Evolutionary conservation across 2,329 filamentous ascomycete genomes (phyloP), one percentile per base, ranked within the genome.

Genomic region (Fusarium goolgardi): DNA sequence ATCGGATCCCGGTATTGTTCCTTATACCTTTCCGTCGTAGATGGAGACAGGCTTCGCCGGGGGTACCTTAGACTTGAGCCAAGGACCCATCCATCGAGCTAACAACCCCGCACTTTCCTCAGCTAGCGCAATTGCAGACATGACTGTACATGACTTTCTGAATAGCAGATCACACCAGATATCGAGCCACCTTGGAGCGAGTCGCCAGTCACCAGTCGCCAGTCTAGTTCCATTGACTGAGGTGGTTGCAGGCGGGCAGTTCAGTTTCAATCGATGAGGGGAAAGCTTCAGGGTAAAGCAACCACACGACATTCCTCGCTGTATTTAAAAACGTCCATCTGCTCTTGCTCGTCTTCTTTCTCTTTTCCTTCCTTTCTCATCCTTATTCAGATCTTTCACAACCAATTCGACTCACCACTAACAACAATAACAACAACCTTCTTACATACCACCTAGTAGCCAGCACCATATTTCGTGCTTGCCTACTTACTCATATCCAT

Each of bases 271-370:
- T 66, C 41, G 37, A 66, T 69, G 66, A 69, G 64, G 66, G 62
- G 67, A 67, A 62, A 67, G 45, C 39, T 40, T 56, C 52, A 57
- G 51, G 62, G 45, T 57, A 60, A 64, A 64, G 59, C 51, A 57
- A 63, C 58, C 59, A 58, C 46, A 62, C 40, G 54, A 50, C 60
- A 63, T 67, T 57, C 64, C 58, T 63, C 62, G 54, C 57, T 58
- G 62, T 73, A 65, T 62, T 72, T 72, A 67, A 70, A 66, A 69
- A 64, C 72, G 50, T 62, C 59, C 60, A 69, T 54, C 60, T 73
- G 59, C 71, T 59, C 65, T 54, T 68, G 55, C 57, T 62, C 70
- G 62, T 65, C 62, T 59, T 46, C 55, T 58, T 45, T 62, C 57
- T 65, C 63, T 62, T 69, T 71, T 69, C 58, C 69, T 64, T 65